These are phyloP conservation scores for Curvularia eragrostidis DNA, from an alignment of 2,329 filamentous ascomycete genomes.

Conservation along the genomic window DNA sequence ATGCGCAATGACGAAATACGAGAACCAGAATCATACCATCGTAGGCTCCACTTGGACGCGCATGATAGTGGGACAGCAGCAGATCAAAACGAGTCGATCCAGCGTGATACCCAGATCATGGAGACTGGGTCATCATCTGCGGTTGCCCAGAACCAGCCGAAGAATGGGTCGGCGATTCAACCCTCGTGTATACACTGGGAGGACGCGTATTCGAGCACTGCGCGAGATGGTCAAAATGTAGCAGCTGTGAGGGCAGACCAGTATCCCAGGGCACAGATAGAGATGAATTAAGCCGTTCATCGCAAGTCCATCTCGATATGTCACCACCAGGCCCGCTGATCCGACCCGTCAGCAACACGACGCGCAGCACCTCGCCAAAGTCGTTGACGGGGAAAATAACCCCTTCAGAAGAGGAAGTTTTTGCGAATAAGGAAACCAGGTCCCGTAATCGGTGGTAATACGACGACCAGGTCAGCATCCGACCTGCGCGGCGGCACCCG, in stretches of 20 bases:
- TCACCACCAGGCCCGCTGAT: not conserved
- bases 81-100: not conserved
- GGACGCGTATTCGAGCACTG: not conserved
- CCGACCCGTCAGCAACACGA: not conserved
- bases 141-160: not conserved
- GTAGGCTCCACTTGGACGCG: conserved; percentile 6
- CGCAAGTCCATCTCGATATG: not conserved
- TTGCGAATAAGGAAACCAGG: not conserved
- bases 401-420: not conserved
- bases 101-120: not conserved
- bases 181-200: not conserved
- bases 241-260: not conserved
- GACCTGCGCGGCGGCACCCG: not conserved
- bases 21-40: not conserved
- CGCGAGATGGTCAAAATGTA: not conserved
- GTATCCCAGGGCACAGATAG: not conserved
- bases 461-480: conserved; percentile 1
- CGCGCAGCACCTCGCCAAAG: not conserved
- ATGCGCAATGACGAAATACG: conserved; percentile 7
- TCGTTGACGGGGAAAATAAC: not conserved
- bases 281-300: not conserved
- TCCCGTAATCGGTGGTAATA: not conserved
- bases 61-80: conserved; percentile 2
- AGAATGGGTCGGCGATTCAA: not conserved
- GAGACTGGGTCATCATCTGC: not conserved